Base-by-base conservation (phyloP, 2,329 filamentous ascomycete species). In the Septoria petroselini region DNA sequence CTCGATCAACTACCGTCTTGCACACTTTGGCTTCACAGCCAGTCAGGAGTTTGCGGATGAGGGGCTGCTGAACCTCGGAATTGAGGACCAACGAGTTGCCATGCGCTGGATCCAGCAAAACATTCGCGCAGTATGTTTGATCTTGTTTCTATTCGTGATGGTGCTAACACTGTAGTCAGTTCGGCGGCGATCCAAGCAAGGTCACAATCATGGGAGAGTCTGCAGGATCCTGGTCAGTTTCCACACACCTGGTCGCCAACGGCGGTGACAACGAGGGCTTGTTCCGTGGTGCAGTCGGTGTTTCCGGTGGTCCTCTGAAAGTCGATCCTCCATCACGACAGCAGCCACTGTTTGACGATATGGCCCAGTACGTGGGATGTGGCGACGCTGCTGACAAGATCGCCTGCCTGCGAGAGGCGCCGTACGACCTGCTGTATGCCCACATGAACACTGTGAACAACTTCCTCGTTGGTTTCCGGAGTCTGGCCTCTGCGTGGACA, bases 11-110 rank as follows among this genome's bases (percentile, higher is more conserved):
- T 81, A 85, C 65, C 76, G 84, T 6, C 74, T 86, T 41, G 81
- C 81, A 2, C 76, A 79, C 7, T 74, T 88, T 57, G 86, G 86
- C 0, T 88, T 90, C 67, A 66, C 86, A 19, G 78, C 81, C 7
- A 81, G 75, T n/a, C 65, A 65, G 4, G 57, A 77, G 45, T 73
- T 78, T 15, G 70, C 74, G 11, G 73, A 74, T 27, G 75, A 75
- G 35, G 81, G 79, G 0, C 53, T 77, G 29, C 66, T 83, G 48
- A 73, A 73, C 46, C 30, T 57, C 12, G 72, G 70, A 11, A 58
- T 74, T 2, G 62, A 64, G 14, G 66, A 71, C 43, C 63, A 73
- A 52, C 68, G 72, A 23, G 53, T 70, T 55, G 70, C 62, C 0
- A 59, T 79, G 4, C 58, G 73, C 27, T 76, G 74, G 74, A 68